Evolutionary conservation across 129 eudicot species (phyloP).

Genomic region (sunflower (Helianthus annuus)): HanXRQr2.0-SUNRISE NC_035448.2:59319533-59320032

Average conservation of each 20-base stretch:
- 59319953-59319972: not conserved
- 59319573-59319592: not conserved
- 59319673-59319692: not conserved
- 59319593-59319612: not conserved
- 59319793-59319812: not conserved
- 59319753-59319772: not conserved
- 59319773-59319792: constrained; percentile 9
- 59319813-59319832: not conserved
- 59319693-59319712: not conserved
- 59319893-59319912: not conserved
- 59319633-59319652: not conserved
- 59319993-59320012: not conserved
- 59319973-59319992: not conserved
- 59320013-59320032: constrained; percentile 7
- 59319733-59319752: not conserved
- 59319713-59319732: not conserved
- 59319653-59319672: constrained; percentile 11
- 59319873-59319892: constrained; percentile 4
- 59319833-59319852: not conserved
- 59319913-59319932: constrained; percentile 6
- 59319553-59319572: not conserved
- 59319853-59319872: not conserved
- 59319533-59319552: not conserved
- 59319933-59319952: not conserved
- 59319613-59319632: constrained; percentile 20